Percentiles rank a stretch among this genome's conserved stretches.
phyloP scores from a whole-genome alignment of 306 rosid genomes.

The Vachellia collinsii region DNA sequence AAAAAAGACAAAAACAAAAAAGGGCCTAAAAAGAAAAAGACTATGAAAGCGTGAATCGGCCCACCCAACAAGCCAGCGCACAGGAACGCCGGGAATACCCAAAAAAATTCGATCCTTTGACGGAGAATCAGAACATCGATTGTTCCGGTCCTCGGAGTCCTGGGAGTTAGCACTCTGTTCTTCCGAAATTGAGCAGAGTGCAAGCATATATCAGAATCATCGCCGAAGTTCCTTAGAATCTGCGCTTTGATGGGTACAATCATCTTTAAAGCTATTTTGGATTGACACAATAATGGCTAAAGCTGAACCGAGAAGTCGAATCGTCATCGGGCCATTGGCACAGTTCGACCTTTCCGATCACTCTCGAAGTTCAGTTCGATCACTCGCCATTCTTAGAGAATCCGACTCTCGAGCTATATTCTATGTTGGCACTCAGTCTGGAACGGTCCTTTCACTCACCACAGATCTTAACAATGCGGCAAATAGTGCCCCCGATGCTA shows the following conservation, averaged over 20 bases:
- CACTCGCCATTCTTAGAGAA: conserved; percentile 54
- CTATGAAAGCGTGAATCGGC: not conserved
- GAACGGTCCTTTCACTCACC: conserved; percentile 67
- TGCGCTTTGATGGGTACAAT: conserved; percentile 7
- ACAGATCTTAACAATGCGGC: conserved; percentile 33
- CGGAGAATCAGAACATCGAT: not conserved
- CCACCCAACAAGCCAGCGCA: not conserved
- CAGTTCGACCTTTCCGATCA: conserved; percentile 62
- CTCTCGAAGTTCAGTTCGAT: conserved; percentile 60
- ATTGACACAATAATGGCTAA: conserved; percentile 48
- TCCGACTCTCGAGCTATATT: conserved; percentile 54
- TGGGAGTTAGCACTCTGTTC: not conserved
- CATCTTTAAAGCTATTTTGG: not conserved
- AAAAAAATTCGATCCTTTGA: not conserved
- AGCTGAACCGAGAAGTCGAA: conserved; percentile 58
- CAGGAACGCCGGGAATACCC: not conserved
- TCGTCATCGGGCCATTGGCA: conserved; percentile 73
- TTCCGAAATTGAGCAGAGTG: conserved; percentile 11
- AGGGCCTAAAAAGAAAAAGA: no score
- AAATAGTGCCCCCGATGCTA: conserved; percentile 7
- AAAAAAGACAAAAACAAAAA: not conserved
- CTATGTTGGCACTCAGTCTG: conserved; percentile 74
- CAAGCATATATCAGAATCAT: not conserved
- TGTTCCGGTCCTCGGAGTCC: not conserved
- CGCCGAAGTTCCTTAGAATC: not conserved